These are phyloP conservation scores for Gossypium davidsonii DNA, from an alignment of 441 rosid species.

Conservation along the genomic window DNA sequence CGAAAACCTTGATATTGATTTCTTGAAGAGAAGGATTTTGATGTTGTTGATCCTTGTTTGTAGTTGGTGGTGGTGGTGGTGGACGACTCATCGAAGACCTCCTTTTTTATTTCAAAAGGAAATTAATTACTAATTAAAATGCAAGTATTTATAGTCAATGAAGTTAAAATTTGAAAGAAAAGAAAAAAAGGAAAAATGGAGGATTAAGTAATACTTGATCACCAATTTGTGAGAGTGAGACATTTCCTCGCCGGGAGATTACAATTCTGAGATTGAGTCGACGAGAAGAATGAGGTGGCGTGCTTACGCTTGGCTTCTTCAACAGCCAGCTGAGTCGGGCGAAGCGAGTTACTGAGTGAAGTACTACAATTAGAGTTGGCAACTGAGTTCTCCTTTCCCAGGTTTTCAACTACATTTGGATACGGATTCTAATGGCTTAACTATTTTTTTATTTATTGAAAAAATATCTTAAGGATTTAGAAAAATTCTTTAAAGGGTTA, in stretches of 20 bases:
- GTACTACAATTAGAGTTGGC: background rate
- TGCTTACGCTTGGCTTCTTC: background rate
- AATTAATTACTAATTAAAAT: background rate
- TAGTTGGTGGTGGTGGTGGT: slow-evolving; percentile 37
- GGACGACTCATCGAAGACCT: slow-evolving; percentile 62
- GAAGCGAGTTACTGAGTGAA: background rate
- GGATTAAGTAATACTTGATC: background rate
- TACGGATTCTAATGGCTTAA: background rate
- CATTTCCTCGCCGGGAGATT: background rate
- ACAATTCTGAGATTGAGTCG: no score
- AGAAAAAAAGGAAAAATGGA: background rate
- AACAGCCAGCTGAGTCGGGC: background rate
- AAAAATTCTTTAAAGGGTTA: no score
- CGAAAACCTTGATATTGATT: slow-evolving; percentile 60
- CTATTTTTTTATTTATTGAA: no score
- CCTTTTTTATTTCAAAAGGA: slow-evolving; percentile 27
- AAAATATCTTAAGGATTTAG: no score
- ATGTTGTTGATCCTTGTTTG: slow-evolving; percentile 30
- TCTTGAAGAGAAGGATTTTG: slow-evolving; percentile 54
- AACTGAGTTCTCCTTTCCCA: background rate
- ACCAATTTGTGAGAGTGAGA: background rate
- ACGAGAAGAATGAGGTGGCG: background rate
- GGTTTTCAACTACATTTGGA: background rate
- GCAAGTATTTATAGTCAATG: background rate
- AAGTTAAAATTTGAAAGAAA: background rate